These are phyloP conservation scores for Naganishia randhawae DNA, from an alignment of 768 basidiomycete species.

Conservation along the genomic window DNA sequence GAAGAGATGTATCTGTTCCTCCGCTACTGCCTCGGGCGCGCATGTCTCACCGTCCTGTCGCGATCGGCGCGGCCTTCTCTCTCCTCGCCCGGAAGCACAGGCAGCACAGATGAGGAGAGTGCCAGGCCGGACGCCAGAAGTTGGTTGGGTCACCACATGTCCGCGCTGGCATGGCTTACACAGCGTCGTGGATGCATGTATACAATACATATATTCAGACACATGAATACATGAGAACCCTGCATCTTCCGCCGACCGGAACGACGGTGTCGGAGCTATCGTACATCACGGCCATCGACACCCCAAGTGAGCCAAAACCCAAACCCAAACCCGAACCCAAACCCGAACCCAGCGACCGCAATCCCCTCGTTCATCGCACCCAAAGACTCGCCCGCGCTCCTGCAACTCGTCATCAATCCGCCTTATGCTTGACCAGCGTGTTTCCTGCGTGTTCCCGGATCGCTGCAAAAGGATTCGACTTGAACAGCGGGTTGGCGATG, in stretches of 20 bases:
- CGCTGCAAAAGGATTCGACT: conserved; percentile 46
- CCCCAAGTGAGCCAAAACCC: neutral
- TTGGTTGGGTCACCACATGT: too few species aligned
- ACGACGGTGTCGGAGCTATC: neutral
- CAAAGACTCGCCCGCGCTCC: neutral
- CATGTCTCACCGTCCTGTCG: neutral
- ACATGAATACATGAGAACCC: neutral
- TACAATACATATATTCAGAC: too few species aligned
- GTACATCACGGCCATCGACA: neutral
- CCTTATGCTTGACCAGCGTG: conserved; percentile 31
- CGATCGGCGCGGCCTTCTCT: too few species aligned
- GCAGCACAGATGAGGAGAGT: too few species aligned
- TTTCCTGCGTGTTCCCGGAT: conserved; percentile 47
- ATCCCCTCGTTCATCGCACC: neutral
- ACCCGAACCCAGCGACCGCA: neutral
- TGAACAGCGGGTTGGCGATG: conserved; percentile 42
- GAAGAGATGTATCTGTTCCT: neutral
- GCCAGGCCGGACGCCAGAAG: too few species aligned
- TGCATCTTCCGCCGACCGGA: neutral
- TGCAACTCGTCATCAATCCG: neutral
- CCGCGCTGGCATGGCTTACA: too few species aligned
- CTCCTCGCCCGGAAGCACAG: too few species aligned
- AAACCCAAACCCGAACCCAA: neutral
- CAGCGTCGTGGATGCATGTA: too few species aligned
- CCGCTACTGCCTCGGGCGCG: neutral